Conservation (phyloP, 805 yeast genomes). For the Sungouiella blattae region DNA sequence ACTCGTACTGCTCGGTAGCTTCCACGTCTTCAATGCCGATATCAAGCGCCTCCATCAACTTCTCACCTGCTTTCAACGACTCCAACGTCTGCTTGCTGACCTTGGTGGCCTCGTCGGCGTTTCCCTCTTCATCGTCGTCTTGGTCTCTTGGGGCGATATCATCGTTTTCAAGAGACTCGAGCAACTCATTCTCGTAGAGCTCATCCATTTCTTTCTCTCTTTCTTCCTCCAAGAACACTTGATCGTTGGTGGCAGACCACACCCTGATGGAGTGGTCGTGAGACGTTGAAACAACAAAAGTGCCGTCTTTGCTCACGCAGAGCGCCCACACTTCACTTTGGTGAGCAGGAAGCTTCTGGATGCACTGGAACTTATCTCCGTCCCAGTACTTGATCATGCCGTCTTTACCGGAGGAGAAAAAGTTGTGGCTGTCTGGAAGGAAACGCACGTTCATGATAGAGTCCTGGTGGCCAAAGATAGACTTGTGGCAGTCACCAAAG, state of each 20-base stretch:
- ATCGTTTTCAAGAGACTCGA: slow-evolving; percentile 66
- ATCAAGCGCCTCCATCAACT: slow-evolving; percentile 86
- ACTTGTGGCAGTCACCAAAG: slow-evolving; percentile 97
- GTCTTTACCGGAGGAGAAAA: slow-evolving; percentile 88
- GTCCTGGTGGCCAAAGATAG: slow-evolving; percentile 95
- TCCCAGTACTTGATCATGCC: slow-evolving; percentile 94
- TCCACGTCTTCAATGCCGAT: slow-evolving; percentile 71
- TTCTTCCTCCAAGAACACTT: slow-evolving; percentile 96
- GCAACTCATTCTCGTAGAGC: slow-evolving; percentile 74
- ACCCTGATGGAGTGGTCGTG: slow-evolving; percentile 91
- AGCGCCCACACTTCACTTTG: slow-evolving; percentile 93
- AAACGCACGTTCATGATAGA: slow-evolving; percentile 87
- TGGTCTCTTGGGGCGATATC: slow-evolving; percentile 18
- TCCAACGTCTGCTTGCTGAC: slow-evolving; percentile 85
- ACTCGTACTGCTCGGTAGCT: slow-evolving; percentile 47
- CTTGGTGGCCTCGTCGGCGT: slow-evolving; percentile 51
- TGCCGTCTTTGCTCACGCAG: slow-evolving; percentile 70
- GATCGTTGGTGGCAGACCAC: slow-evolving; percentile 94
- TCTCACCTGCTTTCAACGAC: slow-evolving; percentile 91
- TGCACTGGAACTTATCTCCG: slow-evolving; percentile 92
- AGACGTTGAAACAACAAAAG: slow-evolving; percentile 72
- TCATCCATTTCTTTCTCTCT: slow-evolving; percentile 94
- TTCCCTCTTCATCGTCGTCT: slow-evolving; percentile 38
- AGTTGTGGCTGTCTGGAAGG: slow-evolving; percentile 81
- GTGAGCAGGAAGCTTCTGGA: slow-evolving; percentile 80